Base-by-base conservation (phyloP, 2,329 filamentous ascomycete species). In the Pseudopithomyces chartarum region DNA sequence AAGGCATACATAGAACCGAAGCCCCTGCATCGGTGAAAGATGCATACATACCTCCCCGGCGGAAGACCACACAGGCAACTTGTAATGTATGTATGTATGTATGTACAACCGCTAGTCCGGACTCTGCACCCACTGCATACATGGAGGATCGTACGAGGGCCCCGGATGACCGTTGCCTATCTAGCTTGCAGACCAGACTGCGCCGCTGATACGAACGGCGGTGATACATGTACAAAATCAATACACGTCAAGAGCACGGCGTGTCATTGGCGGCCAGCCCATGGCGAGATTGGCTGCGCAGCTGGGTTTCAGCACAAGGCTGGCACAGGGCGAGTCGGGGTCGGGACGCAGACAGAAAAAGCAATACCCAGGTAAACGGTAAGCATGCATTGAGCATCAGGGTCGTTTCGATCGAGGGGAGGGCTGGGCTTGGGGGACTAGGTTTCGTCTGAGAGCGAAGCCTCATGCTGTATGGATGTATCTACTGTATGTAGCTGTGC, bases 321-420 rank as follows among this genome's bases (percentile, higher is more conserved):
- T 48, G 44, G 32, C 45, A 48, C 45, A 58, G 26, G 52, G 40
- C 40, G 56, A 55, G 45, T 29, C 42, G 40, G 26, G 49, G 44
- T 42, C 23, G 19, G 20, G 29, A 20, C 15, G 15, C 38, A 17
- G 54, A 36, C 33, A 33, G 13, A 51, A 56, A 52, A 56, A 56
- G 47, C 54, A 56, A 51, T 17, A 19, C 15, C 3, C 20, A 46
- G 39, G 46, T 32, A 20, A 8, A n/a, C 5, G 43, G 17, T 26
- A 29, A 39, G 34, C 10, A n/a, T 13, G n/a, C n/a, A n/a, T n/a
- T n/a, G n/a, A n/a, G n/a, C n/a, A n/a, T 40, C 43, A 42, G 36
- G 34, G 23, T 55, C n/a, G n/a, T 22, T 32, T 15, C 20, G 52
- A 47, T 46, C 23, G 22, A 36, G 40, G 42, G 42, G 17, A 22